phyloP scores from a whole-genome alignment of 805 yeast genomes.

The Kluyveromyces siamensis region DNA sequence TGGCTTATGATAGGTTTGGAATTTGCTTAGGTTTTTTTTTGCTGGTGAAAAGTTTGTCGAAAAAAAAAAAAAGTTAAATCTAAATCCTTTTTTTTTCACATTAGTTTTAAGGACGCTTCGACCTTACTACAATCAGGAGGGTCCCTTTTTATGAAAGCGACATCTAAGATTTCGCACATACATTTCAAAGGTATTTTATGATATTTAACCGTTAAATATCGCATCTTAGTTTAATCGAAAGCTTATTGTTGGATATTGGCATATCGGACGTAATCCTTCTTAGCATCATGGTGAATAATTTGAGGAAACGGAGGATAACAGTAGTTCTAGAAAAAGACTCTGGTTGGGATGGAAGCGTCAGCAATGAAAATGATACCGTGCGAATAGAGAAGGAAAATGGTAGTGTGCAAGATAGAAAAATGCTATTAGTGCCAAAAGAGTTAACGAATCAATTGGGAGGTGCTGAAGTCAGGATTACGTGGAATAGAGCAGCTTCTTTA shows the following conservation, averaged over 20 bases:
- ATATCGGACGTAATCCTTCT: too few relatives aligned
- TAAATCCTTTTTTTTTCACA: not conserved
- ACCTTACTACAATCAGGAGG: too few relatives aligned
- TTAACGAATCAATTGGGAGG: not conserved
- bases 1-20: not conserved
- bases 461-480: constrained; percentile 8
- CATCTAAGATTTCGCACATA: not conserved
- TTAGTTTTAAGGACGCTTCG: not conserved
- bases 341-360: not conserved
- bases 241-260: not conserved
- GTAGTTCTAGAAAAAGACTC: not conserved
- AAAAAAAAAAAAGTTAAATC: not conserved
- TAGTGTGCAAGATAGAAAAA: constrained; percentile 13
- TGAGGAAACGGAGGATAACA: not conserved
- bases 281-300: not conserved
- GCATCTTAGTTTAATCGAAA: not conserved
- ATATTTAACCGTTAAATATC: not conserved
- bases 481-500: constrained; percentile 5
- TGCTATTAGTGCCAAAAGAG: not conserved
- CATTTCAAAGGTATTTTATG: not conserved
- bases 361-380: not conserved
- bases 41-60: not conserved
- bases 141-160: too few relatives aligned
- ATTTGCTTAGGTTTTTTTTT: not conserved
- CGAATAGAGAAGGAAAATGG: constrained; percentile 3